Evolutionary conservation across 306 rosid genomes (phyloP), one percentile per base, ranked within the genome.

Genomic region (Begonia fuchsioides): DNA sequence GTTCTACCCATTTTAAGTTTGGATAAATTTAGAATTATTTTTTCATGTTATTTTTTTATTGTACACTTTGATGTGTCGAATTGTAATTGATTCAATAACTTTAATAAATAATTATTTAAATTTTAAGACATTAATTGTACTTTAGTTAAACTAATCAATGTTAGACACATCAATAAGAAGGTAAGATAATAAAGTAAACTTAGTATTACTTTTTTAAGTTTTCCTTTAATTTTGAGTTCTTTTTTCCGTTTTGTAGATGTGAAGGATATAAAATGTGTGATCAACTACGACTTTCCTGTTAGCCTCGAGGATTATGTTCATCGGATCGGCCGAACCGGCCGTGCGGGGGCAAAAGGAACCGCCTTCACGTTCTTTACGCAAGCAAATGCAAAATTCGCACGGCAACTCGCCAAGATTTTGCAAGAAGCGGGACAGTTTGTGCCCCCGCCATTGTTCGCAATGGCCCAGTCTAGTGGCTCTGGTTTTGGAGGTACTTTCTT

Each of bases 241-340:
- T 46, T 69, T 15, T 8, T 2, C 0, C 38, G 5, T 17, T 43
- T 19, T 58, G 90, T 56, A 84, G 97, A 90, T 81, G 97, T 90
- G 84, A 90, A 90, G 73, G 95, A 90, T 77, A 85, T 90, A 51
- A 90, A 85, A 67, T 81, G 75, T 51, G 97, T 90, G 72, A 67
- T 90, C 82, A 90, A 90, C 66, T 90, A 79, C 55, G 97, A 90
- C 62, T 90, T 90, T 57, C 97, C 97, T 3, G 53, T 90, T 11
- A 81, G 94, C 83, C 92, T 90, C 13, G 97, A 90, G 69, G 97
- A 90, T 58, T 90, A 90, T 53, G 80, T 90, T 57, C 97, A 90
- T 74, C 62, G 97, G 62, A 90, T 90, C 40, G 97, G 97, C 60
- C 82, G 97, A 44, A 90, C 97, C 6, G 97, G 97, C 44, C 93